Conservation (phyloP, 1,284 basidiomycete species). For the Ceratobasidium sp. region DNA sequence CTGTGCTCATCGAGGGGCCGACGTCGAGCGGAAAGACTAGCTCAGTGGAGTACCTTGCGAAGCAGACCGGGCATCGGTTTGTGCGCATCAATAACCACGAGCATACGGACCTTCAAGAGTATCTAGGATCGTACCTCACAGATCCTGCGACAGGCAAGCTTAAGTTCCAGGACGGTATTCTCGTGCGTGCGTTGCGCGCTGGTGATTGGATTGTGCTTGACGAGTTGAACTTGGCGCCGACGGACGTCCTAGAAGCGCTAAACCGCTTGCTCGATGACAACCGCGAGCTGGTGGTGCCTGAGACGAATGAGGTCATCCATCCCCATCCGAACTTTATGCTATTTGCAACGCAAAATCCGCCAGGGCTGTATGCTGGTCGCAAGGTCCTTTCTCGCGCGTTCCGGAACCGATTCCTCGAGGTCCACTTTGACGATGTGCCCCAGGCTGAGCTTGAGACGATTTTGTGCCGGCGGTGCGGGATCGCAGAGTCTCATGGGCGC, state of each 20-base stretch:
- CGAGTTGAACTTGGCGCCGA: slow-evolving; percentile 97
- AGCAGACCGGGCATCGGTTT: slow-evolving; percentile 93
- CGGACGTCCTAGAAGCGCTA: slow-evolving; percentile 96
- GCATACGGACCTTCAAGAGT: slow-evolving; percentile 99
- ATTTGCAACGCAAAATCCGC: slow-evolving; percentile 98
- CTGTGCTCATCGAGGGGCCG: slow-evolving; percentile 97
- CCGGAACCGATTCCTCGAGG: slow-evolving; percentile 97
- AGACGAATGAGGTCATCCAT: slow-evolving; percentile 93
- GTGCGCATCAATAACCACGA: slow-evolving; percentile 99
- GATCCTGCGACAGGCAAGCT: slow-evolving; percentile 93
- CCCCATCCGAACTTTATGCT: slow-evolving; percentile 98
- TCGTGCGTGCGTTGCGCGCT: slow-evolving; percentile 90
- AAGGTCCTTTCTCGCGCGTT: slow-evolving; percentile 97
- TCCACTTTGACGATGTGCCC: slow-evolving; percentile 98
- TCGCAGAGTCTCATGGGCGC: slow-evolving; percentile 92
- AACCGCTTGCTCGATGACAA: slow-evolving; percentile 98
- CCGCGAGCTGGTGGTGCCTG: slow-evolving; percentile 94
- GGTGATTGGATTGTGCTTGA: slow-evolving; percentile 99
- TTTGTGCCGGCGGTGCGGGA: slow-evolving; percentile 85
- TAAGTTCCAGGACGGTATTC: slow-evolving; percentile 92
- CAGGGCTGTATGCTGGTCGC: slow-evolving; percentile 95
- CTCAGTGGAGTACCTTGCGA: slow-evolving; percentile 95
- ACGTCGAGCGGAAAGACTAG: slow-evolving; percentile 99
- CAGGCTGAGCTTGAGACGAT: slow-evolving; percentile 94
- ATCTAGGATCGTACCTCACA: slow-evolving; percentile 96